phyloP scores from a whole-genome alignment of 495 filamentous ascomycete genomes.

The Aspergillus homomorphus region DNA sequence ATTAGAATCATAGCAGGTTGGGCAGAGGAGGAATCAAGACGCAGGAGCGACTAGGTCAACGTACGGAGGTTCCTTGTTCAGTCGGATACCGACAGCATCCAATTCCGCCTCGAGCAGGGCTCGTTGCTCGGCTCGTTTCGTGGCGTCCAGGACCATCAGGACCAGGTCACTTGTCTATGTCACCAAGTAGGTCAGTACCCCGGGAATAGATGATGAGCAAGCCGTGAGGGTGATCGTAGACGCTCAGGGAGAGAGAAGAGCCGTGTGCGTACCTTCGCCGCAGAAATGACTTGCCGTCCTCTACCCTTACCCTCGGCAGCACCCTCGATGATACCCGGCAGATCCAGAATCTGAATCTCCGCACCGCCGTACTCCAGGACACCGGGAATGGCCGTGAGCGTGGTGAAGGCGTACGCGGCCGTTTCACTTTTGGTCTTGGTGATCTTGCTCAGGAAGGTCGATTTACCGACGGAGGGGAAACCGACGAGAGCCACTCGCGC shows the following conservation, averaged over 20 bases:
- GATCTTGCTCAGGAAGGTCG: conserved; percentile 97
- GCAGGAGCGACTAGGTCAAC: conserved; percentile 18
- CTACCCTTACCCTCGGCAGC: conserved; percentile 94
- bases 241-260: background rate
- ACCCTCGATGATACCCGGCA: conserved; percentile 98
- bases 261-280: conserved; percentile 66
- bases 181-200: background rate
- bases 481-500: conserved; percentile 96
- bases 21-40: too few relatives aligned
- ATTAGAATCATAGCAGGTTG: too few relatives aligned
- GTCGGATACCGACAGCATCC: conserved; percentile 91
- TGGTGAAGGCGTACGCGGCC: conserved; percentile 96
- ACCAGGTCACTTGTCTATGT: conserved; percentile 91
- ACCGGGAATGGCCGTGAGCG: conserved; percentile 94
- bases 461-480: conserved; percentile 98
- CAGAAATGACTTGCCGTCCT: conserved; percentile 95
- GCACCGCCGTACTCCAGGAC: conserved; percentile 98
- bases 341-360: conserved; percentile 96
- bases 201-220: too few relatives aligned
- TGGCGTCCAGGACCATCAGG: conserved; percentile 95
- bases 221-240: too few relatives aligned
- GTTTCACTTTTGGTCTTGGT: conserved; percentile 98
- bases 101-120: conserved; percentile 87
- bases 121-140: conserved; percentile 93
- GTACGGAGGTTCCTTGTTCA: conserved; percentile 91